Base-by-base conservation (phyloP, 2,329 filamentous ascomycete species). In the Macrophomina tecta region DNA sequence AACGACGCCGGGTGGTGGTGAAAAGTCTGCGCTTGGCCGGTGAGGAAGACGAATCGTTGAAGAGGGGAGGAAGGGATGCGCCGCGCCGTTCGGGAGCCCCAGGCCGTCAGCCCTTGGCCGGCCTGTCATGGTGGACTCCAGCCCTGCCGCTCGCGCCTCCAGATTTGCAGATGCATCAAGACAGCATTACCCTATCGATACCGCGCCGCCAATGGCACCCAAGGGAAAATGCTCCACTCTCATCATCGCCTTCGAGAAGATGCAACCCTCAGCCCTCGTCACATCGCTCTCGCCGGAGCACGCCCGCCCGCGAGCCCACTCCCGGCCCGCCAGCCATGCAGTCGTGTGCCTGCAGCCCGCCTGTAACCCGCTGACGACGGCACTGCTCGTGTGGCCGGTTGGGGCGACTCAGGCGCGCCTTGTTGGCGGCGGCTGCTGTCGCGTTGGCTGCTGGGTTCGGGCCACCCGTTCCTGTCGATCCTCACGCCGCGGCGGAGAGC, bases 391-490 rank as follows among this genome's bases (percentile, higher is more conserved):
- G 32, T 5, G 12, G 16, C 23, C 30, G 30, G 14, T 36, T 32
- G 7, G 9, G 28, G 49, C 28, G 49, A 30, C 49, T n/a, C 28
- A 36, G 30, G 30, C 32, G 16, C 12, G 51, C 32, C 34, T 34
- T 40, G 32, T 34, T 11, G 55, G 58, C 58, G 14, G 9, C 32
- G 48, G 48, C 30, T 51, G 28, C 49, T 52, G 12, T 32, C 28
- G 49, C 49, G 46, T 18, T 49, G 28, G 58, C 30, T 49, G 8
- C 40, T 48, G 61, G 46, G 49, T 12, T 16, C 61, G 61, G 61
- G 46, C 61, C 46, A 64, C 34, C 48, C 38, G 63, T 65, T 18
- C 63, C 63, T 65, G 63, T 65, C 63, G 63, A 65, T 65, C 63
- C 51, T 45, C 63, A 36, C 49, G 48, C 52, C n/a, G 16, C 62